Evolutionary conservation across 345 rosid genomes (phyloP), one percentile per base, ranked within the genome.

Genomic region (Kernera saxatilis): DNA sequence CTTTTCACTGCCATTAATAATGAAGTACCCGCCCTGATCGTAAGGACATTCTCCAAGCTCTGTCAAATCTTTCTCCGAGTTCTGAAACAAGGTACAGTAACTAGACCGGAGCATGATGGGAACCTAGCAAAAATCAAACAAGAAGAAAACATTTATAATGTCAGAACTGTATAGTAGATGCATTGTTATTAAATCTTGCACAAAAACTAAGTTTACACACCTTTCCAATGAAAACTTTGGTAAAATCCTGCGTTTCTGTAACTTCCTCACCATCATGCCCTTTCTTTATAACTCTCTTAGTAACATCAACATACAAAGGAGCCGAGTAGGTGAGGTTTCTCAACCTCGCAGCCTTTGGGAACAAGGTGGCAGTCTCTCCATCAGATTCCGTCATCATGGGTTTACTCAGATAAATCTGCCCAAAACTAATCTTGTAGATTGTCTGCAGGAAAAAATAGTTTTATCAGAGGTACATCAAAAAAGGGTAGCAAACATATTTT

Each of bases 351-450:
- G 96, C 99, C 79, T 94, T 94, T 17, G 99, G 99, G 75, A 89
- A 94, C 55, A 94, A 81, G 57, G 97, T 91, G 5, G 98, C 96
- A 44, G 96, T 94, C 75, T 94, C 96, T 78, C 99, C 99, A 81
- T 94, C 98, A 14, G 98, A 94, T 81, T 94, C 98, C 0, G 98
- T 94, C 97, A 94, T 94, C 99, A 94, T 94, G 3, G 99, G 99
- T 83, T 91, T 94, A 78, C 98, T 94, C 83, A 94, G 76, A 80
- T 94, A 94, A 73, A 91, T 94, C 77, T 94, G 99, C 62, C 96
- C 96, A 76, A 94, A 94, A 77, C 90, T 81, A 67, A 94, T 91
- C 82, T 94, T 91, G 71, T 91, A 91, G 61, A 94, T 89, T 27
- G 96, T 94, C 98, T 94, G 97, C 90, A 83, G 27, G 27, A 33